Evolutionary conservation across 2,329 filamentous ascomycete genomes (phyloP), one percentile per base, ranked within the genome.

Genomic region (Diaporthe longicolla): DNA sequence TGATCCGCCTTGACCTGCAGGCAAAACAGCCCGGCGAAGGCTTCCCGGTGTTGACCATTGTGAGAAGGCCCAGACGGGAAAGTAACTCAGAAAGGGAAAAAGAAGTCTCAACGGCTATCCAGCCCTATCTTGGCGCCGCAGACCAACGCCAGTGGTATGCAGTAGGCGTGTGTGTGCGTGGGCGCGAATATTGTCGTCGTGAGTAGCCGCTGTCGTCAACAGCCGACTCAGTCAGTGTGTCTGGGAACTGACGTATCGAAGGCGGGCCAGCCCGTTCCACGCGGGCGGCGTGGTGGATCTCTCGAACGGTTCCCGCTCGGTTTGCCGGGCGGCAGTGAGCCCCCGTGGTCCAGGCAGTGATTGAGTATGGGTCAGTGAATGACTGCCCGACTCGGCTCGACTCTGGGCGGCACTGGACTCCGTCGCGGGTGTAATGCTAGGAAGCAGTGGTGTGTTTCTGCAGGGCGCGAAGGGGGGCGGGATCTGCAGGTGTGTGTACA

Each of bases 31-130:
- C 74, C 29, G 74, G 74, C 21, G 74, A 76, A 24, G 74, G 74
- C 59, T 76, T 76, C 24, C 74, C 74, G 3, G 74, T 76, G 66
- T 76, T 76, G 57, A 76, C 74, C 74, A 76, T 76, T 15, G 50
- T 59, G 26, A 43, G 13, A 6, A 8, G 26, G 54, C 21, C 21
- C 59, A 24, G 24, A 26, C 37, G n/a, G 29, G 32, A 32, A 13
- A 26, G 32, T 13, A 10, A 29, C n/a, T 13, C 19, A 37, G 17
- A 35, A 24, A 11, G 19, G 29, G 11, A 29, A 35, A 48, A 52
- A 24, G 21, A 32, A 43, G 24, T 29, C 19, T 26, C 48, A 19
- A 29, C 40, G 15, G 43, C 45, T 17, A 26, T 10, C 35, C 8
- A 6, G 19, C 29, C 48, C 32, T 61, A 13, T 43, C 69, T 52